Evolutionary conservation across 345 rosid genomes (phyloP).

Genomic region (Eucalyptus victrix): DNA sequence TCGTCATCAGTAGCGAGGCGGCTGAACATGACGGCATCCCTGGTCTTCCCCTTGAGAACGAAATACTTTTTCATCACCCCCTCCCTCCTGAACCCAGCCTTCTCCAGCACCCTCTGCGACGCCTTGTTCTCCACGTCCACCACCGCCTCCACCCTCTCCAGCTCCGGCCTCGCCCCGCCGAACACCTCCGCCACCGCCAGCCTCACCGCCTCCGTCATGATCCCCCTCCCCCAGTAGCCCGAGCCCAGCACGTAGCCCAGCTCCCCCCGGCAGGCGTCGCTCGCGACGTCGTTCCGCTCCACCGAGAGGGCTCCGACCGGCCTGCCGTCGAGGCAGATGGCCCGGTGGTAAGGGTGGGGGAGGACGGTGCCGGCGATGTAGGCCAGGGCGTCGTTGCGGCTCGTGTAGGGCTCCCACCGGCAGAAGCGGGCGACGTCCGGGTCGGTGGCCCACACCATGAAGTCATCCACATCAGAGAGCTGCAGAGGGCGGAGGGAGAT

Average conservation of each 20-base stretch:
- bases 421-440: slow-evolving; percentile 33
- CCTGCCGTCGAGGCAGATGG: slow-evolving; percentile 43
- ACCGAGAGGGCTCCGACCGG: slow-evolving; percentile 45
- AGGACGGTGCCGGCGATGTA: slow-evolving; percentile 13
- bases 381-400: slow-evolving; percentile 29
- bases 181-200: slow-evolving; percentile 1
- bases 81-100: slow-evolving; percentile 22
- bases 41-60: slow-evolving; percentile 2
- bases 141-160: slow-evolving; percentile 26
- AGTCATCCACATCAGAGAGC: slow-evolving; percentile 35
- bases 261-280: slow-evolving; percentile 6
- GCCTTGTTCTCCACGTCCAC: slow-evolving; percentile 19
- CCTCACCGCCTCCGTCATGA: slow-evolving; percentile 13
- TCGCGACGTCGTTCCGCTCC: slow-evolving; percentile 14
- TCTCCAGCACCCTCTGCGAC: slow-evolving; percentile 27
- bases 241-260: slow-evolving; percentile 13
- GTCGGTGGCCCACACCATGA: slow-evolving; percentile 68
- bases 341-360: slow-evolving; percentile 52
- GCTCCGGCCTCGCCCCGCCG: slow-evolving; percentile 3
- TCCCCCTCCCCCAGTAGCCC: slow-evolving; percentile 23
- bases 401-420: slow-evolving; percentile 39
- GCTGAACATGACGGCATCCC: slow-evolving; percentile 17
- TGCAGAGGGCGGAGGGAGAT: slow-evolving; percentile 33
- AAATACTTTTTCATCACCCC: slow-evolving; percentile 15
- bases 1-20: slow-evolving; percentile 4